phyloP scores from a whole-genome alignment of 176 grass and related monocot genomes.

The Poa annua region DNA sequence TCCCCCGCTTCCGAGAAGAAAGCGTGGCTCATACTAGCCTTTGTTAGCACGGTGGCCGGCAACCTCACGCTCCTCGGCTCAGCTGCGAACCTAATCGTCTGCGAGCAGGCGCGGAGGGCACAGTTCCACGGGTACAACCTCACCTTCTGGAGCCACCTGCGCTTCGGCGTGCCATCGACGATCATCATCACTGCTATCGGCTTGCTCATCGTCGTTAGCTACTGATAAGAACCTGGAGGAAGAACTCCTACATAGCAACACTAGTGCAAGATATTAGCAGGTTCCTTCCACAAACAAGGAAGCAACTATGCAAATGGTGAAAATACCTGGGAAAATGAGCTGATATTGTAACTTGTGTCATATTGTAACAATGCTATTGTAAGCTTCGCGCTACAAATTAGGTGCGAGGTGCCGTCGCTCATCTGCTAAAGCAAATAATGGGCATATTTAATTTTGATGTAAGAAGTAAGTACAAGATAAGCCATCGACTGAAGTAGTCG shows the following conservation, averaged over 20 bases:
- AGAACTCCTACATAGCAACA: not conserved
- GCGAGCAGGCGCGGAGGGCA: slow-evolving; percentile 80
- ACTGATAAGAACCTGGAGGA: slow-evolving; percentile 28
- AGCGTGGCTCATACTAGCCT: slow-evolving; percentile 94
- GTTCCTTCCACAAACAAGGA: slow-evolving; percentile 25
- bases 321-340: not conserved
- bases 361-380: slow-evolving; percentile 40
- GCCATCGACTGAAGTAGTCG: slow-evolving; percentile 7
- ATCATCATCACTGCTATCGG: slow-evolving; percentile 78
- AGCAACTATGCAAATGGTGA: not conserved
- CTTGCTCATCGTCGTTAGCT: slow-evolving; percentile 64
- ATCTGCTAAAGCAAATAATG: slow-evolving; percentile 49
- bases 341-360: slow-evolving; percentile 28
- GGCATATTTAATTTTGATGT: not conserved
- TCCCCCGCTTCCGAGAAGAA: slow-evolving; percentile 65
- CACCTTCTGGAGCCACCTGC: slow-evolving; percentile 91
- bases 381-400: slow-evolving; percentile 12
- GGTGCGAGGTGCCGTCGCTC: not conserved
- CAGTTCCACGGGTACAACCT: slow-evolving; percentile 83
- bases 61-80: slow-evolving; percentile 93
- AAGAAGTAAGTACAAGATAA: not conserved
- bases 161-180: slow-evolving; percentile 84
- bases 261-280: slow-evolving; percentile 2
- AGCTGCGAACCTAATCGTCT: slow-evolving; percentile 93
- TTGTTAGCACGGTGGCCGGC: slow-evolving; percentile 89